Conservation (phyloP, 1,139 yeast species). For the Saccharomycopsis hybrid region DNA sequence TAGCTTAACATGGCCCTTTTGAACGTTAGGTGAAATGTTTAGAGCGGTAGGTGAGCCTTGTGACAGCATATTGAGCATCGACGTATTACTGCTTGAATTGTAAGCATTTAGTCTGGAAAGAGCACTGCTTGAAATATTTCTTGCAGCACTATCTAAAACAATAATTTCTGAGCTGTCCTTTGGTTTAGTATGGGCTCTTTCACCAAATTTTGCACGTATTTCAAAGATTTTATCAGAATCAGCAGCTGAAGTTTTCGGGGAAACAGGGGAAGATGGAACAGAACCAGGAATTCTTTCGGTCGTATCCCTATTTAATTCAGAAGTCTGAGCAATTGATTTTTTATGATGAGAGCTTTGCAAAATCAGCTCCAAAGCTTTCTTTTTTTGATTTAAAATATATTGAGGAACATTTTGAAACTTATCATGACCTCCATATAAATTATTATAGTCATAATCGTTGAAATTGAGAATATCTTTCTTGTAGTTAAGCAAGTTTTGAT, state of each 20-base stretch:
- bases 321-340: no score
- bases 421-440: constrained; percentile 17
- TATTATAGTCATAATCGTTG: constrained; percentile 19
- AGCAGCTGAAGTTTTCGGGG: no score
- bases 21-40: not conserved
- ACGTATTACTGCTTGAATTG: not conserved
- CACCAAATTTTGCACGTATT: not conserved
- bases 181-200: not conserved
- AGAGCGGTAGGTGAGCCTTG: not conserved
- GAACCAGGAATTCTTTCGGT: no score
- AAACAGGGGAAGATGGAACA: no score
- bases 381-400: constrained; percentile 5
- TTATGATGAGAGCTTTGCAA: no score
- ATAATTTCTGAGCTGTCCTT: not conserved
- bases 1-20: constrained; percentile 3
- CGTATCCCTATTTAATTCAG: no score
- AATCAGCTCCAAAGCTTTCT: no score
- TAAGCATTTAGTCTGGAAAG: constrained; percentile 4
- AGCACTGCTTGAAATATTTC: constrained; percentile 8
- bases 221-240: constrained; percentile 3
- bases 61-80: no score
- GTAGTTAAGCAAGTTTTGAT: constrained; percentile 18
- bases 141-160: constrained; percentile 1
- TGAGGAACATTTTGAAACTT: constrained; percentile 16
- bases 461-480: constrained; percentile 17